phyloP scores from a whole-genome alignment of 192 early-diverging fungal genomes.

The Lunasporangiospora selenospora region DNA sequence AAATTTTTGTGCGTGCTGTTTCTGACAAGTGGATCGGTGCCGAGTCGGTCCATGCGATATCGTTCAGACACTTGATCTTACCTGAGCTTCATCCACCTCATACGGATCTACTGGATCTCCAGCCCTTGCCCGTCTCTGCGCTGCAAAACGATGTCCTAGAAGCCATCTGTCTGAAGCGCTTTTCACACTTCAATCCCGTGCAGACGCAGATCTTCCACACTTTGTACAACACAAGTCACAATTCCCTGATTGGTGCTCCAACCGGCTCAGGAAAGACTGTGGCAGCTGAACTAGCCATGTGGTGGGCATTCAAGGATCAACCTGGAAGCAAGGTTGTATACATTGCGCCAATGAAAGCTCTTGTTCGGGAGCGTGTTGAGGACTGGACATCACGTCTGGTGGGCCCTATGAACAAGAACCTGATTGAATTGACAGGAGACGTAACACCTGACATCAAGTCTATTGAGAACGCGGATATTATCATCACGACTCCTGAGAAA shows the following conservation, averaged over 20 bases:
- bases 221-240: constrained; percentile 83
- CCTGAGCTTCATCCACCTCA: constrained; percentile 85
- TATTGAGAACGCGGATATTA: constrained; percentile 91
- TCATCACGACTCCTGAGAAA: constrained; percentile 98
- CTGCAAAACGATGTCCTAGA: constrained; percentile 85
- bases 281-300: constrained; percentile 95
- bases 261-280: constrained; percentile 99
- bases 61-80: constrained; percentile 91
- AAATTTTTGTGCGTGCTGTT: constrained; percentile 91
- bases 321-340: constrained; percentile 92
- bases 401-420: constrained; percentile 73
- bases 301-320: constrained; percentile 85
- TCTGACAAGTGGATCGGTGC: constrained; percentile 97
- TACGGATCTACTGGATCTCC: constrained; percentile 92
- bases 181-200: constrained; percentile 98
- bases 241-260: constrained; percentile 93
- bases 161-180: constrained; percentile 81
- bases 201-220: constrained; percentile 99
- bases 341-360: constrained; percentile 96
- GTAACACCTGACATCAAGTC: constrained; percentile 91
- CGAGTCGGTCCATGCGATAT: constrained; percentile 84
- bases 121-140: constrained; percentile 89
- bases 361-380: constrained; percentile 92
- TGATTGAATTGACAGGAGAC: constrained; percentile 97
- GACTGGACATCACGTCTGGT: constrained; percentile 86